These are phyloP conservation scores for Vinca minor DNA, from an alignment of 257 asterid species.

Conservation along the genomic window DNA sequence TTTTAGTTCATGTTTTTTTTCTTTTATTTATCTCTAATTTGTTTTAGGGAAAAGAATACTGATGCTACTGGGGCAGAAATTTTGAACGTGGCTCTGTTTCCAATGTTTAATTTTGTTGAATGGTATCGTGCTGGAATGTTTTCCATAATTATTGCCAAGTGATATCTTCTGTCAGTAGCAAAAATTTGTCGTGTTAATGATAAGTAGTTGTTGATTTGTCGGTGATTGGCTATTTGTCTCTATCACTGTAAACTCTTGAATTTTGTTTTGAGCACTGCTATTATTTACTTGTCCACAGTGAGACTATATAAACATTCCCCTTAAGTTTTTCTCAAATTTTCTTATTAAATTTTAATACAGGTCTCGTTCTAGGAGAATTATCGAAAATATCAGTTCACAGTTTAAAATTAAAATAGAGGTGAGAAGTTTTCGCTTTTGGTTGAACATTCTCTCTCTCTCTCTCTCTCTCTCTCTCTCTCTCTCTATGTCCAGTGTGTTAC, in stretches of 20 bases:
- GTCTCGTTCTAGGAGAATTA: slow-evolving; percentile 59
- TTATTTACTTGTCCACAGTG: background rate
- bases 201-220: background rate
- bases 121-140: background rate
- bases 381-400: slow-evolving; percentile 52
- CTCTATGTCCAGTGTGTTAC: background rate
- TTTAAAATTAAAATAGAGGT: slow-evolving; percentile 70
- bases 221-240: background rate
- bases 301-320: background rate
- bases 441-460: background rate
- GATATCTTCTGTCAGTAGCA: background rate
- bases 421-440: slow-evolving; percentile 16
- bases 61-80: background rate
- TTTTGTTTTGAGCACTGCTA: background rate
- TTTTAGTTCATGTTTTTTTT: background rate
- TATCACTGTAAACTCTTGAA: background rate
- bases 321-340: background rate
- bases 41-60: background rate
- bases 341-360: slow-evolving; percentile 33
- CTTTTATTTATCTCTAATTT: background rate
- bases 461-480: background rate
- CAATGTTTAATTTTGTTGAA: background rate
- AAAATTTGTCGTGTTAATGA: background rate
- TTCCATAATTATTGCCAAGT: background rate
- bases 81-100: background rate